Base-by-base conservation (phyloP, 148 eudicot genomes). In the Fallopia convolvulus region DNA sequence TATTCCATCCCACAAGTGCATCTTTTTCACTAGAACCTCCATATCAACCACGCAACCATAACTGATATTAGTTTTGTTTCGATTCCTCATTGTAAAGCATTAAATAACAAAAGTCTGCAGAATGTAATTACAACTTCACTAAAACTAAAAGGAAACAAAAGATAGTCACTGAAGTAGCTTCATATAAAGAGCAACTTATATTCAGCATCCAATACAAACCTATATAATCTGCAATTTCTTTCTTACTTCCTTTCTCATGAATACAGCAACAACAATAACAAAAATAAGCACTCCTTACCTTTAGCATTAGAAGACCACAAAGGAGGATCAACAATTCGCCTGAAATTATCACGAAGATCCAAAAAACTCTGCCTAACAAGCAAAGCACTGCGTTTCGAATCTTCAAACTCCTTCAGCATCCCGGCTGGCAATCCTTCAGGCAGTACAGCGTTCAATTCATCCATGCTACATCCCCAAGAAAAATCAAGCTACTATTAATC, bases 261-360 rank as follows among this genome's bases (percentile, higher is more conserved):
- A 26, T 26, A 33, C 40, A 63, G 11, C n/a, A 33, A 2, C 65
- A 20, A 58, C 65, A 58, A 20, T 8, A 20, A 58, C 9, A 21
- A n/a, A 21, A 21, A 8, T n/a, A 8, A 58, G 65, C 21, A 44
- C 3, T 20, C 36, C n/a, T 36, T 72, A 90, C 92, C 93, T 81
- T 90, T 87, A 50, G 80, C 68, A 68, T 75, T 75, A 58, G 85
- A 79, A 15, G 86, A 81, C 79, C 87, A 85, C 68, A 86, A 46
- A 8, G 96, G 85, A 79, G 99, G 99, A 80, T 94, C 97, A 75
- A 85, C 94, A 84, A 88, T 83, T 20, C 92, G 90, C 76, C 92
- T 86, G 63, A 89, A 94, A 83, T 94, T 94, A 83, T 94, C 97
- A 42, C 99, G 88, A 33, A 94, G 97, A 81, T 94, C 97, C 84